Base-by-base conservation (phyloP, 75 land plant species). In the Cunninghamia lanceolata region DNA sequence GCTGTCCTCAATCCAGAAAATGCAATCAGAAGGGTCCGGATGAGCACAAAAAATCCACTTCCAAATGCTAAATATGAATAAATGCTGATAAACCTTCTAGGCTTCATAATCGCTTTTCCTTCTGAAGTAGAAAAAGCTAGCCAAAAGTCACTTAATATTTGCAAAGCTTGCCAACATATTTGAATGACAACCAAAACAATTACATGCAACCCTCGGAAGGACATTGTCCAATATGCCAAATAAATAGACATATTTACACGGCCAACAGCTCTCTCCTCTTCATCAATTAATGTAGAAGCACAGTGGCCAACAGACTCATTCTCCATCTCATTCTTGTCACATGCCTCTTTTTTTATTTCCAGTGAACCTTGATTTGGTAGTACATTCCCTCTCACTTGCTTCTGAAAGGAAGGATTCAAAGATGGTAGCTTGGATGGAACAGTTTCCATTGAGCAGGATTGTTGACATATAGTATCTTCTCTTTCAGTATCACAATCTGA, bases 161-260 rank as follows among this genome's bases (percentile, higher is more conserved):
- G 77, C 42, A 91, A 63, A 10, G 74, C 83, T 76, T 89, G 88
- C 86, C 88, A 79, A 56, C 83, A 75, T 39, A 40, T 84, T 79
- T 89, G 92, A 54, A 89, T 66, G 21, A 85, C 54, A 40, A 91
- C 25, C 8, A 91, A 63, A 32, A 89, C 40, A 19, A 88, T 45
- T 34, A 91, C 16, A 30, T 85, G 46, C 74, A 81, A 84, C 16
- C 88, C 88, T 15, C 70, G 43, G 35, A 89, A 89, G 54, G 88
- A 91, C 76, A 84, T 91, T 21, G 91, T 89, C 70, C 87, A 87
- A 63, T 89, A 91, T 46, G 89, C 73, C 92, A 88, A 87, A 59
- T 91, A 91, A 9, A 89, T 78, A 38, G 71, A 83, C 83, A 88
- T 77, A 19, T 86, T 81, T 47, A 91, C 92, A 66, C 83, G 87